These are phyloP conservation scores for Clitopilus hobsonii DNA, from an alignment of 768 basidiomycete genomes.

Conservation along the genomic window DNA sequence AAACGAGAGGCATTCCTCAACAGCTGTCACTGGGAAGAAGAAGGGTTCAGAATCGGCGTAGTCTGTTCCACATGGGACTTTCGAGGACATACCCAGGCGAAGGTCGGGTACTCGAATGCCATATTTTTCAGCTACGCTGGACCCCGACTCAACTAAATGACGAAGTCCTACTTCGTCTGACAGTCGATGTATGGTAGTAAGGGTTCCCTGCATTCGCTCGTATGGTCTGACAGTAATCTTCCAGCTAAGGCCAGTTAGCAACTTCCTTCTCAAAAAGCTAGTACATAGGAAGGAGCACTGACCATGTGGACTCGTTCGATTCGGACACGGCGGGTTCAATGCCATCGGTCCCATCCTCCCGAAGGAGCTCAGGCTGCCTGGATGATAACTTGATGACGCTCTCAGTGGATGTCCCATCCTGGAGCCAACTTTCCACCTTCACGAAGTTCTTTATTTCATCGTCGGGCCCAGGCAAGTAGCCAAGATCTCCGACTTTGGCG, in stretches of 20 bases:
- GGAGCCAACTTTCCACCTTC: neutral
- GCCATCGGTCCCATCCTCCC: neutral
- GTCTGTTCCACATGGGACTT: too few relatives aligned
- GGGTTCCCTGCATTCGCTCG: neutral
- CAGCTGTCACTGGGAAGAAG: neutral
- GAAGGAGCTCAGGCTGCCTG: neutral
- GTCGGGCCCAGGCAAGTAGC: constrained; percentile 7
- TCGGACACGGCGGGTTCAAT: neutral
- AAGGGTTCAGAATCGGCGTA: neutral
- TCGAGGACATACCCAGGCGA: neutral
- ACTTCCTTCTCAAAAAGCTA: neutral
- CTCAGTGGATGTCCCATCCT: neutral
- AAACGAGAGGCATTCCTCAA: neutral
- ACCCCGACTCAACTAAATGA: neutral
- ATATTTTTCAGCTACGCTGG: neutral
- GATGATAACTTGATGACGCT: neutral
- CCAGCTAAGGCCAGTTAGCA: neutral
- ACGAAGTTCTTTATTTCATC: constrained; percentile 8
- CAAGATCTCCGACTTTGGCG: constrained; percentile 7
- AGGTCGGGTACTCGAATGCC: neutral
- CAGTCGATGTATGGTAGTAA: neutral
- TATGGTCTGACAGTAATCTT: neutral
- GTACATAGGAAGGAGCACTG: neutral
- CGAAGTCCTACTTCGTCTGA: neutral
- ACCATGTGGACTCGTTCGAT: neutral